These are phyloP conservation scores for Petrea volubilis DNA, from an alignment of 257 asterid species.

Conservation along the genomic window DNA sequence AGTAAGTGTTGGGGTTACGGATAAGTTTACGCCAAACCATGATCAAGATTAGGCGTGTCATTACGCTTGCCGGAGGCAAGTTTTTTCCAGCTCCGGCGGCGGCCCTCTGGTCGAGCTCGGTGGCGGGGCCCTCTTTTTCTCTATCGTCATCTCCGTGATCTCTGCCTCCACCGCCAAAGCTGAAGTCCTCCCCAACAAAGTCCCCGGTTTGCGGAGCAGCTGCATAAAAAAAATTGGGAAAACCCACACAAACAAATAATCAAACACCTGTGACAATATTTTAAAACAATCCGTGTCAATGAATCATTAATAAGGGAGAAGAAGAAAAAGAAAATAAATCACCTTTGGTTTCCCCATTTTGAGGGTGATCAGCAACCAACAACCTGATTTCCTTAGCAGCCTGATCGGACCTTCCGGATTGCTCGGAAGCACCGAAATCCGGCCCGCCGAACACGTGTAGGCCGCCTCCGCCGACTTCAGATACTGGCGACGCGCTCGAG, in stretches of 20 bases:
- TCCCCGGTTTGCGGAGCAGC: constrained; percentile 70
- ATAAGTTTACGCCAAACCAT: constrained; percentile 99
- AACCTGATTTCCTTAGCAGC: constrained; percentile 89
- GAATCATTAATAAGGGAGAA: neutral
- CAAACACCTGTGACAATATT: constrained; percentile 21
- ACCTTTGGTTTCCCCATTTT: constrained; percentile 86
- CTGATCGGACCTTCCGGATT: constrained; percentile 74
- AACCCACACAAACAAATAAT: neutral
- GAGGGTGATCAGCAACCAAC: constrained; percentile 77
- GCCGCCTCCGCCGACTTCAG: constrained; percentile 56
- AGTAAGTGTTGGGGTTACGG: constrained; percentile 91
- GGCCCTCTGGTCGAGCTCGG: constrained; percentile 55
- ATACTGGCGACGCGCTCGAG: constrained; percentile 90
- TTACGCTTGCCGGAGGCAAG: constrained; percentile 92
- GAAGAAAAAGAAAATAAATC: neutral
- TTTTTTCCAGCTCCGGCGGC: constrained; percentile 49
- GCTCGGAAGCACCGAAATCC: constrained; percentile 58
- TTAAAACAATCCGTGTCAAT: neutral
- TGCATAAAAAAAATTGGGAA: constrained; percentile 20
- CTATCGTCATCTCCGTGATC: constrained; percentile 58
- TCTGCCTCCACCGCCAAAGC: constrained; percentile 67
- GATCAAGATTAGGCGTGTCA: constrained; percentile 88
- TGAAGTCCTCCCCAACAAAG: constrained; percentile 62
- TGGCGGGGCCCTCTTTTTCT: constrained; percentile 57
- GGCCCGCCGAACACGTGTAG: constrained; percentile 49